Conservation (phyloP, 768 basidiomycete genomes). For the Podaxis sp. region DNA sequence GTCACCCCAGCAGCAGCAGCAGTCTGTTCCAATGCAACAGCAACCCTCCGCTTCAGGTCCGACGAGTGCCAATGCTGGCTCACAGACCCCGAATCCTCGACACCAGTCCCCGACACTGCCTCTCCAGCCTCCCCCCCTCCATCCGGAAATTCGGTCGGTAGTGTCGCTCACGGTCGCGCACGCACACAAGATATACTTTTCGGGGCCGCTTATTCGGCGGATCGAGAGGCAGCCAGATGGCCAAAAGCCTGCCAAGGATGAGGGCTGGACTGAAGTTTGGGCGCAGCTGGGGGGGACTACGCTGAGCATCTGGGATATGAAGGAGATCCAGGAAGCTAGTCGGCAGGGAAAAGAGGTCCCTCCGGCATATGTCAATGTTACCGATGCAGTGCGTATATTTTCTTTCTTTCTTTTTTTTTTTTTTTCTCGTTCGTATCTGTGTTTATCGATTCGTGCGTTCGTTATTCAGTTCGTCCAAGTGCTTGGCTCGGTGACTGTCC, state of each 20-base stretch:
- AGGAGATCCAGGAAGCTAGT: constrained; percentile 79
- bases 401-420: constrained; percentile 9
- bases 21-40: neutral
- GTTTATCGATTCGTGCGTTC: constrained; percentile 10
- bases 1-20: constrained; percentile 6
- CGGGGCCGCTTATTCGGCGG: constrained; percentile 73
- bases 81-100: neutral
- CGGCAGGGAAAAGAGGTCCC: constrained; percentile 78
- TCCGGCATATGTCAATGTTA: constrained; percentile 82
- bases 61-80: constrained; percentile 8
- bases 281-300: constrained; percentile 88
- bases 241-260: constrained; percentile 62
- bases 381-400: constrained; percentile 68
- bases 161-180: constrained; percentile 72
- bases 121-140: constrained; percentile 18
- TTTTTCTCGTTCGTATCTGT: constrained; percentile 8
- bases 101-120: neutral
- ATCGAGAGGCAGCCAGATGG: constrained; percentile 80
- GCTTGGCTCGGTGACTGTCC: constrained; percentile 67
- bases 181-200: constrained; percentile 83
- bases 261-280: constrained; percentile 84
- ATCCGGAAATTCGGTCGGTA: constrained; percentile 80
- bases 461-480: constrained; percentile 68
- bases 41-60: neutral
- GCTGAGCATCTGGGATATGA: constrained; percentile 90